A percentile compares a stretch with the other conserved stretches of the same genome.
Evolutionary conservation across 148 eudicot species (phyloP).

Genomic region (Dianthus caryophyllus): DNA sequence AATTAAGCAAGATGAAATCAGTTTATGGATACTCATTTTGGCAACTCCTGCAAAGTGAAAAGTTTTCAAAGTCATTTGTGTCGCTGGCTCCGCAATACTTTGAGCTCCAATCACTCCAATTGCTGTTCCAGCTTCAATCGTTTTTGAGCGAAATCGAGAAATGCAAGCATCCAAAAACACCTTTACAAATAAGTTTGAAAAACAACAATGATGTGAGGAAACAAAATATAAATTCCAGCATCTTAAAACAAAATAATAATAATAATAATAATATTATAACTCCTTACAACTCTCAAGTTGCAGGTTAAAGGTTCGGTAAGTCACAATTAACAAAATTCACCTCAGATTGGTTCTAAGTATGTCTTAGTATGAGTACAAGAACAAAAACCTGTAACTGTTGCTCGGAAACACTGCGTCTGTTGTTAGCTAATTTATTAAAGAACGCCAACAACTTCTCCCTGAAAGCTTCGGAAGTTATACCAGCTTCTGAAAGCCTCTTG

Average conservation of each 20-base stretch:
- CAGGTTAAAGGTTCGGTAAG: too few relatives aligned
- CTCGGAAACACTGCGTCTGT: conserved; percentile 40
- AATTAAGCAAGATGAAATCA: background rate
- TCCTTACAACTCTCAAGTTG: too few relatives aligned
- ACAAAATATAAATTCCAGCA: background rate
- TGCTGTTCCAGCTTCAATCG: conserved; percentile 76
- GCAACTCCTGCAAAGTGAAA: conserved; percentile 99
- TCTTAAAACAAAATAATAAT: background rate
- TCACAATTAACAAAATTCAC: too few relatives aligned
- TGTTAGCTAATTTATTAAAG: conserved; percentile 29
- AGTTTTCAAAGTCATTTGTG: conserved; percentile 94
- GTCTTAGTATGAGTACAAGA: background rate
- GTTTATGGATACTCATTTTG: conserved; percentile 88
- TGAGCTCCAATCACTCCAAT: conserved; percentile 96
- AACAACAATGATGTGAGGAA: background rate
- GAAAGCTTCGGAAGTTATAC: conserved; percentile 46
- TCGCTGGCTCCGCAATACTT: conserved; percentile 96
- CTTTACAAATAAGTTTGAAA: conserved; percentile 28
- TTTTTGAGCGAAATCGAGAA: conserved; percentile 61
- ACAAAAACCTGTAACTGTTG: conserved; percentile 60
- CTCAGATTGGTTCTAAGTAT: background rate
- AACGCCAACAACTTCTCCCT: conserved; percentile 41
- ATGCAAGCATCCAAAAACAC: conserved; percentile 66
- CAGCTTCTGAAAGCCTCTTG: conserved; percentile 40
- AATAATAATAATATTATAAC: too few relatives aligned